phyloP scores from a whole-genome alignment of 2,329 filamentous ascomycete species.

The Penicillium paneum region DNA sequence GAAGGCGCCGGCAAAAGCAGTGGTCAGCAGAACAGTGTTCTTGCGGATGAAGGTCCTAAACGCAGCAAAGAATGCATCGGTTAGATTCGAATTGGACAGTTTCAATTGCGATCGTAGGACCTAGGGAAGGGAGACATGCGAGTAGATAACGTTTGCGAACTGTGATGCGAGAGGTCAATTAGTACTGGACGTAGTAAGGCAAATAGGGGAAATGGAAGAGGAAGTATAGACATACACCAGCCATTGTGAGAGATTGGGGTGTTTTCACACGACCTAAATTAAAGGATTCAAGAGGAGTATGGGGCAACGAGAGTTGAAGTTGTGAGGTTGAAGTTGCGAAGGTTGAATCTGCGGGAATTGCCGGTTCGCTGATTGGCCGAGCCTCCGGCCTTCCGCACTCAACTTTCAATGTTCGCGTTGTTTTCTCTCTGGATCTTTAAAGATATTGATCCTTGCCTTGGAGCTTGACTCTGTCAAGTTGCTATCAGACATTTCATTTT shows the following conservation, averaged over 20 bases:
- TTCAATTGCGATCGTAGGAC: constrained; percentile 16
- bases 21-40: constrained; percentile 83
- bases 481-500: not conserved
- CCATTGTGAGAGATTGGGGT: constrained; percentile 51
- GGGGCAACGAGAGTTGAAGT: constrained; percentile 15
- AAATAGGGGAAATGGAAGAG: not conserved
- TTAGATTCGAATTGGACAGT: constrained; percentile 19
- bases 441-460: constrained; percentile 1
- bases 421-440: constrained; percentile 7
- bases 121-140: constrained; percentile 47
- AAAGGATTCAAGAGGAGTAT: constrained; percentile 4
- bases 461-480: constrained; percentile 2
- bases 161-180: constrained; percentile 35
- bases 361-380: constrained; percentile 39
- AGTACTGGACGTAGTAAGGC: constrained; percentile 36
- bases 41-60: constrained; percentile 75
- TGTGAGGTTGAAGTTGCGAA: constrained; percentile 32
- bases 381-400: constrained; percentile 26
- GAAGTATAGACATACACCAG: constrained; percentile 35
- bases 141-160: constrained; percentile 57
- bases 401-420: constrained; percentile 8
- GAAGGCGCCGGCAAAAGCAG: constrained; percentile 84
- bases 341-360: constrained; percentile 39
- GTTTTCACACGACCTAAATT: constrained; percentile 16
- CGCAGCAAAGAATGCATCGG: constrained; percentile 2